Percentiles rank a stretch among this genome's conserved stretches.
These are phyloP conservation scores for Lichtheimia ornata DNA, from an alignment of 371 early-diverging fungal species.

Conservation along the genomic window DNA sequence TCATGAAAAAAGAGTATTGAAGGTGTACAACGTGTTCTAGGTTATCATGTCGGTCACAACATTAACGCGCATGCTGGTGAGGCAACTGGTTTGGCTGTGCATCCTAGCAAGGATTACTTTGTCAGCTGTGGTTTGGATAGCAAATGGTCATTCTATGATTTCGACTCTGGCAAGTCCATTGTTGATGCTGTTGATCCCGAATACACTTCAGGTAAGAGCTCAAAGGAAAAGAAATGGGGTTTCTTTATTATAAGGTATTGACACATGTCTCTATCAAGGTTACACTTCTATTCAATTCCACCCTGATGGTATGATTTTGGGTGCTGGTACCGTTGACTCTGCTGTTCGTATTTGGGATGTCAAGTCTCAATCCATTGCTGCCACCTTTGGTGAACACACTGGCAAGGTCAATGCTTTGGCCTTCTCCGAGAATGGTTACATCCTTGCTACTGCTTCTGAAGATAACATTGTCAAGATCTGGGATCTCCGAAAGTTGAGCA, in stretches of 20 bases:
- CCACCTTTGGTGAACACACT: slow-evolving; percentile 71
- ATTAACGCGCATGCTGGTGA: slow-evolving; percentile 71
- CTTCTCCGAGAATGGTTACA: slow-evolving; percentile 92
- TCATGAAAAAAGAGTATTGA: not conserved
- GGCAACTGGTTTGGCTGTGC: slow-evolving; percentile 71
- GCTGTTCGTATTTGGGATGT: slow-evolving; percentile 86
- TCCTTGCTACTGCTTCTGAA: slow-evolving; percentile 77
- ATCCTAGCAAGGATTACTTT: slow-evolving; percentile 80
- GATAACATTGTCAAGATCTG: slow-evolving; percentile 80
- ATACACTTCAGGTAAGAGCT: slow-evolving; percentile 21
- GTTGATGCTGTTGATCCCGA: slow-evolving; percentile 46
- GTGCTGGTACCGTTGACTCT: slow-evolving; percentile 78
- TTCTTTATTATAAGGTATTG: slow-evolving; percentile 53
- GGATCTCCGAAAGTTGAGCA: slow-evolving; percentile 88
- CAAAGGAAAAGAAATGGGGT: not conserved
- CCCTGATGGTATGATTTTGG: slow-evolving; percentile 90
- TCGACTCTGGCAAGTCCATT: slow-evolving; percentile 66
- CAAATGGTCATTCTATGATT: slow-evolving; percentile 81
- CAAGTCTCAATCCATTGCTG: slow-evolving; percentile 71
- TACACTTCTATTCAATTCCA: slow-evolving; percentile 82
- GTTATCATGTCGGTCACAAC: slow-evolving; percentile 59
- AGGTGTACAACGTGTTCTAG: slow-evolving; percentile 13
- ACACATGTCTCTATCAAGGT: slow-evolving; percentile 20
- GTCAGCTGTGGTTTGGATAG: slow-evolving; percentile 75
- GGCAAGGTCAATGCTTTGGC: slow-evolving; percentile 72